A percentile compares a stretch with the other conserved stretches of the same genome.
Conservation (phyloP, 208 protist genomes). For the Vickermania ingenoplastis region DNA sequence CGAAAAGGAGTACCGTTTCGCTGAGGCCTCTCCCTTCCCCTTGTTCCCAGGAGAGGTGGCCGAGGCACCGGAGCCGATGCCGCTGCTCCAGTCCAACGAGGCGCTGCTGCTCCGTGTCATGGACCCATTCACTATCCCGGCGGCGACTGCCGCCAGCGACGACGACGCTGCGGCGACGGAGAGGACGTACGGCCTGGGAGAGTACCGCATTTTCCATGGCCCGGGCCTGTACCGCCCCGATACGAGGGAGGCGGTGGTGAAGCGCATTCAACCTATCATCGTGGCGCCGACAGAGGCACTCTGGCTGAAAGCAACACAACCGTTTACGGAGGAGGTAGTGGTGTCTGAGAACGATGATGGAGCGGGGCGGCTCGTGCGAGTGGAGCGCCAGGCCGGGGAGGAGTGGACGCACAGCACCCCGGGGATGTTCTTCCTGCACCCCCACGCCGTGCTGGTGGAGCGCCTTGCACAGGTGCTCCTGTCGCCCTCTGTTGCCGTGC, state of each 20-base stretch:
- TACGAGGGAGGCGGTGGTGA: not conserved
- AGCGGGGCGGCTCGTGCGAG: not conserved
- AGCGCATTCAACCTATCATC: not conserved
- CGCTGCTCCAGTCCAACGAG: conserved; percentile 47
- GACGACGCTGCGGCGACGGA: not conserved
- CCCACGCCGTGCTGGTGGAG: conserved; percentile 53
- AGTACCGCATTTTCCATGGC: not conserved
- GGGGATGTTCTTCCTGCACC: conserved; percentile 57
- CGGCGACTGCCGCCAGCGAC: not conserved
- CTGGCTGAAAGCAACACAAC: conserved; percentile 14
- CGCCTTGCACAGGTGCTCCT: conserved; percentile 47
- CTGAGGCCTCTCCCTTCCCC: conserved; percentile 58
- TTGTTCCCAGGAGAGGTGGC: conserved; percentile 79
- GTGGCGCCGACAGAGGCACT: conserved; percentile 13
- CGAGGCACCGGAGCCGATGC: conserved; percentile 23
- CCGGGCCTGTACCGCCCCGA: not conserved
- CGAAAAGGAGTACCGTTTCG: not conserved
- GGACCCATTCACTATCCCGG: conserved; percentile 6
- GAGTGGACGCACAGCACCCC: conserved; percentile 58
- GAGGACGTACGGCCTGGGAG: not conserved
- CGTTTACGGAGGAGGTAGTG: conserved; percentile 9
- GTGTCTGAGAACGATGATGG: conserved; percentile 14
- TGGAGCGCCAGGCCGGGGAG: conserved; percentile 54
- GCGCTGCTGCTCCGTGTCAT: conserved; percentile 40
- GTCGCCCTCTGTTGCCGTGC: conserved; percentile 59